These are phyloP conservation scores for Pleomassaria siparia DNA, from an alignment of 2,329 filamentous ascomycete species.

Conservation along the genomic window DNA sequence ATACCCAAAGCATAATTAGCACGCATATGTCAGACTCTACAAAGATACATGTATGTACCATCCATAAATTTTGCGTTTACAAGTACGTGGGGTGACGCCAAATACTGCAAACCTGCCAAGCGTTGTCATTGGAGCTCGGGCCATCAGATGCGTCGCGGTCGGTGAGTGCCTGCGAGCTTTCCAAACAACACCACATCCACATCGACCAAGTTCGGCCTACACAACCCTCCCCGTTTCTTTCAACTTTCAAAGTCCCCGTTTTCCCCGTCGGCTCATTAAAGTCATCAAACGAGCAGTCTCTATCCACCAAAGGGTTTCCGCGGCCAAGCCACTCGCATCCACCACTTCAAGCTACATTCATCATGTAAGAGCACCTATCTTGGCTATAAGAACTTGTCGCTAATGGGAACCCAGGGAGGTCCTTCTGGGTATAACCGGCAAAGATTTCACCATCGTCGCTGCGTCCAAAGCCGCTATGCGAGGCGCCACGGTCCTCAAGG, in stretches of 20 bases:
- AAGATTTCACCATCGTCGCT: constrained; percentile 98
- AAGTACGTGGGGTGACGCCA: neutral
- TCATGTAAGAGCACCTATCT: constrained; percentile 29
- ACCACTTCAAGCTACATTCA: constrained; percentile 21
- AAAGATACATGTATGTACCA: no score
- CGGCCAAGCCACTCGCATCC: constrained; percentile 6
- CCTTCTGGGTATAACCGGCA: constrained; percentile 95
- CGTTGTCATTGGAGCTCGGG: neutral
- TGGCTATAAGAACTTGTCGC: constrained; percentile 2
- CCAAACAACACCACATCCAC: constrained; percentile 1
- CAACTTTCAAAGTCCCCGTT: neutral
- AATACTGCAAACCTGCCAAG: constrained; percentile 1
- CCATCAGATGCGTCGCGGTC: neutral
- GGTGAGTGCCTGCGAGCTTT: constrained; percentile 3
- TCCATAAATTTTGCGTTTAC: no score
- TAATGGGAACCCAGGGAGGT: constrained; percentile 75
- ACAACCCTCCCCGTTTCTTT: neutral
- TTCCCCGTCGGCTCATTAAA: neutral
- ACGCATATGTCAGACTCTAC: no score
- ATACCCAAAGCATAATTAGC: no score
- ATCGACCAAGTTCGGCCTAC: neutral
- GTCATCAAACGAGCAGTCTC: neutral
- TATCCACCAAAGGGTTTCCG: neutral
- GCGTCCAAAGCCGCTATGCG: constrained; percentile 98
- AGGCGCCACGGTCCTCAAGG: constrained; percentile 93